Evolutionary conservation across 2,329 filamentous ascomycete genomes (phyloP).

Genomic region (Anthostomella pinea): DNA sequence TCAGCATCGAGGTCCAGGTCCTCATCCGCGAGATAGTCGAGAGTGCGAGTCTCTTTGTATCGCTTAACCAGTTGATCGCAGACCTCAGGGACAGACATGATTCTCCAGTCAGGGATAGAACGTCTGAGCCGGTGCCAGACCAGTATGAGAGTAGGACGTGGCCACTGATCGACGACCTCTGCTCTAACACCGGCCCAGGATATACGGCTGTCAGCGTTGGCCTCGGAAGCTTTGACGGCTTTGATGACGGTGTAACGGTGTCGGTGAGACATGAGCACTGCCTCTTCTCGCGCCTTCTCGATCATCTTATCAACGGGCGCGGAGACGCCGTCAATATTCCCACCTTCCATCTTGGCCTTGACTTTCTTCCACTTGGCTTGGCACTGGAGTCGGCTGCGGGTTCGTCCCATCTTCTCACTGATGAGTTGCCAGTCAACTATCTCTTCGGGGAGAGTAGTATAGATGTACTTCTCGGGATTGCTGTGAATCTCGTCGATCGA

Average conservation of each 20-base stretch:
- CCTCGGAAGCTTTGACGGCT: constrained; percentile 21
- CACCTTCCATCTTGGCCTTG: constrained; percentile 19
- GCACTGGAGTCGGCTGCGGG: constrained; percentile 65
- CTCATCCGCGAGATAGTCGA: constrained; percentile 20
- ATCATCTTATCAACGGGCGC: constrained; percentile 23
- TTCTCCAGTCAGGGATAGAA: constrained; percentile 21
- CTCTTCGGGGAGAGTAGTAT: too few species aligned
- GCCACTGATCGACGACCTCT: constrained; percentile 17
- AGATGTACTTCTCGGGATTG: constrained; percentile 30
- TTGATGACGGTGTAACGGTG: constrained; percentile 28
- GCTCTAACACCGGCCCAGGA: constrained; percentile 28
- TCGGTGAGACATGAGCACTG: constrained; percentile 20
- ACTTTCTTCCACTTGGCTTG: constrained; percentile 62
- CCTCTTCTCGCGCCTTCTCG: constrained; percentile 26
- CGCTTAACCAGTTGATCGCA: constrained; percentile 16
- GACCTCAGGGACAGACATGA: constrained; percentile 23
- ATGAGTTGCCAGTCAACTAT: constrained; percentile 65
- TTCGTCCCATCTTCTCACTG: constrained; percentile 58
- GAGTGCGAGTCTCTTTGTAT: constrained; percentile 21
- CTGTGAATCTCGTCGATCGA: constrained; percentile 48
- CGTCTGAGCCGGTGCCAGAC: constrained; percentile 29
- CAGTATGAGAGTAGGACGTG: constrained; percentile 26
- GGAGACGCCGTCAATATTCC: constrained; percentile 22
- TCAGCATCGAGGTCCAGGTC: constrained; percentile 23
- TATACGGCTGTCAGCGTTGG: constrained; percentile 27